A percentile compares a stretch with the other conserved stretches of the same genome.
phyloP scores from a whole-genome alignment of 1,284 basidiomycete genomes.

The Sporisorium exsertum region DNA sequence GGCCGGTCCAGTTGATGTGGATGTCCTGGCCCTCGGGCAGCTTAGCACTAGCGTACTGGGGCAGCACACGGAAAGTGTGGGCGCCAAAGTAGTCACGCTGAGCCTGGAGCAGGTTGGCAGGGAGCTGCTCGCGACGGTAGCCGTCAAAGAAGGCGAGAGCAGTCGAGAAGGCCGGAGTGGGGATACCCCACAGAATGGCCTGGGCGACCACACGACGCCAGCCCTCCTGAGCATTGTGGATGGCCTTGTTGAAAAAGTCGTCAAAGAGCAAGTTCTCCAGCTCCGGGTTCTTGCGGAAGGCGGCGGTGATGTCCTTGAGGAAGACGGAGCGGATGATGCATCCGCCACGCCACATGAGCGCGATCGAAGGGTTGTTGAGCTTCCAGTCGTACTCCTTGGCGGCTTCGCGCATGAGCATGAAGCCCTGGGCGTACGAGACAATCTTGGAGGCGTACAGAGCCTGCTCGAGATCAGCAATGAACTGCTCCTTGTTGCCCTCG shows the following conservation, averaged over 20 bases:
- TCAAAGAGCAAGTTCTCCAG: conserved; percentile 96
- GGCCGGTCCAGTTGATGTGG: conserved; percentile 81
- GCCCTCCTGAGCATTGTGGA: conserved; percentile 94
- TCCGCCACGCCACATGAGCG: conserved; percentile 99
- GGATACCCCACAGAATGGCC: conserved; percentile 96
- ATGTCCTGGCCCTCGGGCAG: conserved; percentile 81
- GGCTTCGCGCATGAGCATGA: conserved; percentile 99
- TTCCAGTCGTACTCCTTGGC: conserved; percentile 85
- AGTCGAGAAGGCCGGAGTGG: conserved; percentile 94
- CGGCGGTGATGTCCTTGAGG: conserved; percentile 75
- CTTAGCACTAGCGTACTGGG: conserved; percentile 61
- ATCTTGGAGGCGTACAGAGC: conserved; percentile 99
- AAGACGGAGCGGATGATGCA: conserved; percentile 84
- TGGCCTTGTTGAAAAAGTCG: conserved; percentile 95
- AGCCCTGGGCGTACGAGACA: conserved; percentile 87
- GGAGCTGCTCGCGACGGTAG: conserved; percentile 86
- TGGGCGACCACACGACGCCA: conserved; percentile 98
- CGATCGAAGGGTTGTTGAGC: conserved; percentile 89
- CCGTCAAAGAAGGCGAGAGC: conserved; percentile 99
- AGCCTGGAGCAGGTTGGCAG: conserved; percentile 91
- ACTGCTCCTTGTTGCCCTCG: conserved; percentile 98
- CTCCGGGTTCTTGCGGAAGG: conserved; percentile 86
- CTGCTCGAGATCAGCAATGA: conserved; percentile 98
- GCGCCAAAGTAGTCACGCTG: conserved; percentile 76
- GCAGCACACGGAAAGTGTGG: conserved; percentile 59